phyloP scores from a whole-genome alignment of 2,329 filamentous ascomycete species.

The Bertia moriformis region DNA sequence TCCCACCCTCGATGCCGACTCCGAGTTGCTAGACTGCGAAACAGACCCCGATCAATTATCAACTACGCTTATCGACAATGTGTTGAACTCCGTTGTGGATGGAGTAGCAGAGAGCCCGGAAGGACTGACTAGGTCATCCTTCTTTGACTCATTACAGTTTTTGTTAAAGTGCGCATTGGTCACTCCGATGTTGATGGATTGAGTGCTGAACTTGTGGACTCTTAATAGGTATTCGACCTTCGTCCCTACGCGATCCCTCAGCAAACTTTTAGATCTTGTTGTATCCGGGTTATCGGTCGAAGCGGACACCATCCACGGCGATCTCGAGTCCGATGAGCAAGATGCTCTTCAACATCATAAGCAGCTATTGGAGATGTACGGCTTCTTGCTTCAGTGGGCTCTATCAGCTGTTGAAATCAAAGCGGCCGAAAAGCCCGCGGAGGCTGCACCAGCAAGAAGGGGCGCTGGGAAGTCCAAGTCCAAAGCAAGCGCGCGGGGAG shows the following conservation, averaged over 20 bases:
- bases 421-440: constrained; percentile 73
- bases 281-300: constrained; percentile 75
- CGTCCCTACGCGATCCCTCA: constrained; percentile 68
- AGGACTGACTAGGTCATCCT: constrained; percentile 61
- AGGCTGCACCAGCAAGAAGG: constrained; percentile 48
- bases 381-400: constrained; percentile 87
- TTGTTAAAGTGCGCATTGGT: constrained; percentile 79
- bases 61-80: constrained; percentile 61
- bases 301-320: constrained; percentile 70
- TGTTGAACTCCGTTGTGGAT: constrained; percentile 84
- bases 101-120: constrained; percentile 84
- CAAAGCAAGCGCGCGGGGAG: constrained; percentile 54
- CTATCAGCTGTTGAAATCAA: constrained; percentile 89
- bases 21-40: constrained; percentile 77
- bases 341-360: constrained; percentile 72
- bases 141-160: constrained; percentile 89
- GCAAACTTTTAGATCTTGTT: constrained; percentile 83
- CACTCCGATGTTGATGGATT: constrained; percentile 16
- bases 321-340: constrained; percentile 74
- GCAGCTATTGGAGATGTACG: constrained; percentile 81
- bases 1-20: constrained; percentile 71
- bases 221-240: constrained; percentile 65
- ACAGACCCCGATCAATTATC: constrained; percentile 72
- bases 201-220: constrained; percentile 27
- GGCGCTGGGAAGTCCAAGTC: constrained; percentile 59